Base-by-base conservation (phyloP, 2,329 filamentous ascomycete species). In the Furcasterigmium sp. region DNA sequence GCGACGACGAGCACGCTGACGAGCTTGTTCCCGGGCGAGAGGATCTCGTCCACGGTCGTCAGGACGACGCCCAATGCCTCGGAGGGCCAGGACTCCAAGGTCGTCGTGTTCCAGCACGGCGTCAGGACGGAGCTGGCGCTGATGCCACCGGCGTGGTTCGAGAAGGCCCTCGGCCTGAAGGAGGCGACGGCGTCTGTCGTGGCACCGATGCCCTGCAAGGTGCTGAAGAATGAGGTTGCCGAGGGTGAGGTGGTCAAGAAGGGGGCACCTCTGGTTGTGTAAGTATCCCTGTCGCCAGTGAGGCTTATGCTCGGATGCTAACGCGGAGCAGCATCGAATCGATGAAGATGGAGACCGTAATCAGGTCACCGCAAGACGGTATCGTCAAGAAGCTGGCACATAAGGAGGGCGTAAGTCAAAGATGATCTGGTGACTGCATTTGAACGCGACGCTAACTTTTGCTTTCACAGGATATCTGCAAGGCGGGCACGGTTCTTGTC, bases 121-220 rank as follows among this genome's bases (percentile, higher is more conserved):
- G 61, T 68, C 50, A 80, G 81, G 66, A 79, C 76, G 6, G 75
- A 82, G 47, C 61, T 84, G 20, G 63, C 64, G 9, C 63, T 84
- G n/a, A 59, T 75, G 32, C 66, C 68, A 15, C 90, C 91, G 0
- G 72, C 73, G 36, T 98, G 91, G 90, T 85, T 86, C 45, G 87
- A 90, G 54, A 91, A 94, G 65, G 90, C 89, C 0, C 72, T 96
- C 8, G 91, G 91, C 0, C 69, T 87, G 49, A 91, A 88, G 61
- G 88, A 95, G 57, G 76, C 78, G 1, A 75, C 82, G 7, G 91
- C 91, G 46, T 93, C 85, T 42, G 89, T 97, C 2, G 75, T 87
- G 19, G 89, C 93, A 18, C 93, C 93, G 0, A 98, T 98, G 93
- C 93, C 93, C 2, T 97, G 93, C 68, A 97, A 97, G 69, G 85